These are phyloP conservation scores for Vigna nakashimae DNA, from an alignment of 306 rosid species.

Conservation along the genomic window DNA sequence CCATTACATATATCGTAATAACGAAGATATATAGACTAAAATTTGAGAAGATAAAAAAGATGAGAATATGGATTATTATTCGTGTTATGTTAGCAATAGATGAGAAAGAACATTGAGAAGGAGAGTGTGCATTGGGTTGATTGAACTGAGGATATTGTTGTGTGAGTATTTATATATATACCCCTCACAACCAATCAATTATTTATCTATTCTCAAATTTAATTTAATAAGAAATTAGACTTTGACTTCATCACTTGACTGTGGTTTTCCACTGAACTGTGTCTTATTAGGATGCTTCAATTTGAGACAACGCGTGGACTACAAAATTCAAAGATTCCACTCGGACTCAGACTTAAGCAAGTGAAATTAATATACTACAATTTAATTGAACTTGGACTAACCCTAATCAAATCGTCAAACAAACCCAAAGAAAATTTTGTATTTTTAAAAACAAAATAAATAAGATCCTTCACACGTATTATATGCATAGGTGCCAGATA, in stretches of 20 bases:
- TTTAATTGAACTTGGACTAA: too few relatives aligned
- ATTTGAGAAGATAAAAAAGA: too few relatives aligned
- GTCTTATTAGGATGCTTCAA: constrained; percentile 1
- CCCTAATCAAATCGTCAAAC: too few relatives aligned
- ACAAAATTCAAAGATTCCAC: constrained; percentile 4
- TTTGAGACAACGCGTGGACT: constrained; percentile 9
- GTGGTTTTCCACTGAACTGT: background rate
- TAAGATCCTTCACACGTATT: too few relatives aligned
- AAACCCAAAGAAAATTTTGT: too few relatives aligned
- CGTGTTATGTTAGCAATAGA: background rate
- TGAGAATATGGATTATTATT: too few relatives aligned
- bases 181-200: background rate
- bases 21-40: too few relatives aligned
- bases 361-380: too few relatives aligned
- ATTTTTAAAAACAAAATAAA: too few relatives aligned
- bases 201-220: background rate
- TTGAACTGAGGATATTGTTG: background rate
- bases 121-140: background rate
- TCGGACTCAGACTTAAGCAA: background rate
- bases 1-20: too few relatives aligned
- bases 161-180: background rate
- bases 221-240: background rate
- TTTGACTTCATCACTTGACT: constrained; percentile 40
- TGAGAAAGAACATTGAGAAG: background rate
- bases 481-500: too few relatives aligned